Evolutionary conservation across 2,329 filamentous ascomycete species (phyloP).

Genomic region (Septoria petroselini): DNA sequence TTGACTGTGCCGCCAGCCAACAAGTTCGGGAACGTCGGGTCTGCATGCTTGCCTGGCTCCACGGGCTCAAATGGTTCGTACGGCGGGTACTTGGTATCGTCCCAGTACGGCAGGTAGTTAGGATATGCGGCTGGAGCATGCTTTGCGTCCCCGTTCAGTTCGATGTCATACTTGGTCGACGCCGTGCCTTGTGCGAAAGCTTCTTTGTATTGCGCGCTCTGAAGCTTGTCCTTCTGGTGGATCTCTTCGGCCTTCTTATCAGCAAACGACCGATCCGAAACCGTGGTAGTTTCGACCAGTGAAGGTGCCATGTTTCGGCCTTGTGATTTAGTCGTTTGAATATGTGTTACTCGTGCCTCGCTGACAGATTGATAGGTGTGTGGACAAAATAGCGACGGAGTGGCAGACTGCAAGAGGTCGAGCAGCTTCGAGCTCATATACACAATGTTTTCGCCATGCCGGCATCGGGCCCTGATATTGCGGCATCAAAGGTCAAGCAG

Average conservation of each 20-base stretch:
- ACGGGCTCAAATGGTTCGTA: constrained; percentile 68
- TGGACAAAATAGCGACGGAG: neutral
- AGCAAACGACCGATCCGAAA: constrained; percentile 23
- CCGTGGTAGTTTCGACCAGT: constrained; percentile 39
- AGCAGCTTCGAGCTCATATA: constrained; percentile 17
- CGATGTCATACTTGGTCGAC: constrained; percentile 49
- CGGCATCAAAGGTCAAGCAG: constrained; percentile 17
- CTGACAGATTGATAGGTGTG: neutral
- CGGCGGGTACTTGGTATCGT: constrained; percentile 54
- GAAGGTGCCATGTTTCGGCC: constrained; percentile 43
- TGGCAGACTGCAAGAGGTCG: neutral
- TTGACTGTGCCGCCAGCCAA: constrained; percentile 52
- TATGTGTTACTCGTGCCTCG: neutral
- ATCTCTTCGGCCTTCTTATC: constrained; percentile 29
- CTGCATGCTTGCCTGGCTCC: constrained; percentile 73
- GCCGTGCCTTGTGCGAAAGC: constrained; percentile 44
- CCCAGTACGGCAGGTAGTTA: constrained; percentile 56
- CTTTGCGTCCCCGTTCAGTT: constrained; percentile 53
- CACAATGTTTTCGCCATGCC: constrained; percentile 21
- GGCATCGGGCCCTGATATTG: constrained; percentile 22
- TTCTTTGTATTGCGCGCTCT: constrained; percentile 41
- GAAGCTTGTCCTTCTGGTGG: constrained; percentile 29
- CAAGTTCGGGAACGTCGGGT: constrained; percentile 66
- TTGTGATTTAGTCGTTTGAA: neutral
- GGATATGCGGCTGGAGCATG: constrained; percentile 51